phyloP scores from a whole-genome alignment of 176 grass and related monocot species.

The Miscanthus lutarioriparius region DNA sequence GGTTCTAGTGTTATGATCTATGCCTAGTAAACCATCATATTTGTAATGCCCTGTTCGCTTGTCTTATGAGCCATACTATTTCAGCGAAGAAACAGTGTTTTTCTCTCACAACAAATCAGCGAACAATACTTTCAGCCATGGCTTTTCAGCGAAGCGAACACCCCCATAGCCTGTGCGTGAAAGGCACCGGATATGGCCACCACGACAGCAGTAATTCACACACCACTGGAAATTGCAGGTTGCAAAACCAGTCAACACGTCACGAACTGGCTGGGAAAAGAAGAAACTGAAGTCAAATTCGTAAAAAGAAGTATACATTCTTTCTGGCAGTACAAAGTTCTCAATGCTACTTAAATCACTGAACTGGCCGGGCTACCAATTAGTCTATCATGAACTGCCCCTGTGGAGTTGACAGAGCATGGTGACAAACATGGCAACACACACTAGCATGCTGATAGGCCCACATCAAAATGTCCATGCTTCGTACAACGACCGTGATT shows the following conservation, averaged over 20 bases:
- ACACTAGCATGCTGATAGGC: background rate
- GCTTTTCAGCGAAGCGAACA: no score
- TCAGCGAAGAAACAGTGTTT: no score
- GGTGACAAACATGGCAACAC: slow-evolving; percentile 5
- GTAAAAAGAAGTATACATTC: background rate
- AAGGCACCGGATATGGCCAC: background rate
- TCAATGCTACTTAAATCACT: slow-evolving; percentile 14
- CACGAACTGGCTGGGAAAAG: background rate
- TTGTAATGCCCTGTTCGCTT: no score
- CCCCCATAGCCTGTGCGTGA: background rate
- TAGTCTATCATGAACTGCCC: background rate
- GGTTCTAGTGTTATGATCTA: no score
- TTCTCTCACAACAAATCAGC: no score
- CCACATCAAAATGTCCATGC: background rate
- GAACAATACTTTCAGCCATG: no score
- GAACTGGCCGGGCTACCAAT: background rate
- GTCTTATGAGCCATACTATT: no score
- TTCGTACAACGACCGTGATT: background rate
- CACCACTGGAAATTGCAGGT: background rate
- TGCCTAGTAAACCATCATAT: no score
- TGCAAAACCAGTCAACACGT: background rate
- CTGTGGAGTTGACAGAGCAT: background rate
- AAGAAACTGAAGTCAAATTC: background rate
- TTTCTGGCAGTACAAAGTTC: slow-evolving; percentile 2
- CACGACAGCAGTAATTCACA: background rate